Evolutionary conservation across 2,329 filamentous ascomycete species (phyloP), one percentile per base, ranked within the genome.

Genomic region (Colletotrichum tropicale): DNA sequence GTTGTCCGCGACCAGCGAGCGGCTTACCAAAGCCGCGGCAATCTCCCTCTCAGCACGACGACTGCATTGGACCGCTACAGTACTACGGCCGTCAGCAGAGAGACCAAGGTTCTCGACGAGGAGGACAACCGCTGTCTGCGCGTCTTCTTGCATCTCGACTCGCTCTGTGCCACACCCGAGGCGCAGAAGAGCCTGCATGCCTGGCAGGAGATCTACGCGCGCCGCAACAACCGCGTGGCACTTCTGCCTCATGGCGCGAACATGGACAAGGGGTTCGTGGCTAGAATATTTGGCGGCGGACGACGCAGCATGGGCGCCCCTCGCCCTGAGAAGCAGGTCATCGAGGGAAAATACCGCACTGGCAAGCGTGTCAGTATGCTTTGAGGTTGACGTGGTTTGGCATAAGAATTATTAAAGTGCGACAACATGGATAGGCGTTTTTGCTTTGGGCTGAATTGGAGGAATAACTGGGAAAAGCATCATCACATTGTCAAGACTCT

Each of bases 131-230:
- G 76, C 36, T 70, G 69, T 34, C 34, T 66, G 36, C 74, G 74
- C 34, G 84, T 89, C 1, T 90, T 92, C 68, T 64, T 78, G 3
- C 83, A 88, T 36, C 85, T 92, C 0, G 86, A 88, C 55, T 79
- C 82, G 1, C 80, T 87, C 16, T 92, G 90, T 75, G 79, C 80
- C 10, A 91, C 88, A 0, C 79, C 79, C 3, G 88, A 89, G 65
- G 89, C 91, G 1, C 85, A 82, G n/a, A 79, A 82, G 7, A 88
- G 90, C 36, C 81, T 92, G 4, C 83, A 83, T 34, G 78, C 81
- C 6, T 92, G 89, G 86, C 89, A 90, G 80, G 84, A 88, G 74
- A 77, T 76, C 5, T 91, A 89, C 78, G 89, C 89, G 32, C 84
- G 86, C 9, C 83, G 80, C 5, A 77, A 80, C 60, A 80, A 82